These are phyloP conservation scores for Candida boleticola DNA, from an alignment of 805 yeast genomes.

Conservation along the genomic window DNA sequence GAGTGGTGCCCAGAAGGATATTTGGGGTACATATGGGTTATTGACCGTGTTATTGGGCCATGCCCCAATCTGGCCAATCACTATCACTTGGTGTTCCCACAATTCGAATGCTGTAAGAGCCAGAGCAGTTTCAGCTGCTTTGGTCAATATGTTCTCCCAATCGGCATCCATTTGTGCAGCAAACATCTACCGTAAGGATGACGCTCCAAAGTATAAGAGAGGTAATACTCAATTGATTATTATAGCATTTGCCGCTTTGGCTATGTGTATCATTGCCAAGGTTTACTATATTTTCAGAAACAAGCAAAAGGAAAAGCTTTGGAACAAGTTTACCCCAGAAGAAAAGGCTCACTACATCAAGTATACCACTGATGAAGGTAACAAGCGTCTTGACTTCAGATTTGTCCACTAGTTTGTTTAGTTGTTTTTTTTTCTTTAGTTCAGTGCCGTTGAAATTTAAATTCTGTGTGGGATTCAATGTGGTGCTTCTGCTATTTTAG, in stretches of 20 bases:
- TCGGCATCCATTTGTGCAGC: constrained; percentile 52
- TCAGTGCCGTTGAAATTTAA: too few species aligned
- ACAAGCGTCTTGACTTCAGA: constrained; percentile 52
- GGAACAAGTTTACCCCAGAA: constrained; percentile 51
- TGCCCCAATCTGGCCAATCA: constrained; percentile 53
- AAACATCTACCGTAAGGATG: constrained; percentile 56
- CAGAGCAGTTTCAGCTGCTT: constrained; percentile 62
- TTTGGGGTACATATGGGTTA: constrained; percentile 45
- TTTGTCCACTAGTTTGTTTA: constrained; percentile 27
- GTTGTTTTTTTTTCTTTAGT: too few species aligned
- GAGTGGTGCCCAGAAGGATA: constrained; percentile 36
- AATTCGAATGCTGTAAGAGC: constrained; percentile 63
- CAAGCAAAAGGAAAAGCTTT: constrained; percentile 40
- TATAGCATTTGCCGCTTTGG: constrained; percentile 30
- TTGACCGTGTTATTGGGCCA: constrained; percentile 39
- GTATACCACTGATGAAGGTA: constrained; percentile 52
- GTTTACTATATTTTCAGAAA: constrained; percentile 43
- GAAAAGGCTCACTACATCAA: constrained; percentile 48
- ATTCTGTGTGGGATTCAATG: too few species aligned
- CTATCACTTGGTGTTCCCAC: constrained; percentile 59
- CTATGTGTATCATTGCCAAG: constrained; percentile 27
- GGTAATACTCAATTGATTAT: constrained; percentile 51
- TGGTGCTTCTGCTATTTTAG: too few species aligned
- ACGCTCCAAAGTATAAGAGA: constrained; percentile 55
- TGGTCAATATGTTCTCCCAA: constrained; percentile 65